These are phyloP conservation scores for Alternaria sp. DNA, from an alignment of 2,329 filamentous ascomycete species.

Conservation along the genomic window DNA sequence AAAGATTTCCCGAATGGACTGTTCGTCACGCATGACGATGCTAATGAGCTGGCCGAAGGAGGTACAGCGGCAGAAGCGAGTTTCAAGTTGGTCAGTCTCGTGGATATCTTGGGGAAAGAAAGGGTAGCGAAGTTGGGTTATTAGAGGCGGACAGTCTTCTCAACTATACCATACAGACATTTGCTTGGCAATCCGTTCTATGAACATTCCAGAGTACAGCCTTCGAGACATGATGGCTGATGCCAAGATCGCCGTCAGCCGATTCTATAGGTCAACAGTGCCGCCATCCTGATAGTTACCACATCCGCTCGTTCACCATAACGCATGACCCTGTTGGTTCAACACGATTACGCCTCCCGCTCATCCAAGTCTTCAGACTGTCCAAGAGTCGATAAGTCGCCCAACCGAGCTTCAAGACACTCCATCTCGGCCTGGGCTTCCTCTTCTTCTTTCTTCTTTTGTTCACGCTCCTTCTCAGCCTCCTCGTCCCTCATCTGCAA, in stretches of 20 bases:
- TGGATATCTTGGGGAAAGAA: constrained; percentile 37
- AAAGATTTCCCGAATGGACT: constrained; percentile 51
- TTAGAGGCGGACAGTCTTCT: background rate
- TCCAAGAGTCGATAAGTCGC: background rate
- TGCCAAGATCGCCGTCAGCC: background rate
- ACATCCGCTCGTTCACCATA: background rate
- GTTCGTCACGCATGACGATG: constrained; percentile 63
- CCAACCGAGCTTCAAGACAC: background rate
- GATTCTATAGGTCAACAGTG: background rate
- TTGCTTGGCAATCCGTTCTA: background rate
- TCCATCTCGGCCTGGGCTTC: background rate
- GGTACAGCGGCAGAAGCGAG: constrained; percentile 58
- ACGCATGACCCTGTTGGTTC: background rate
- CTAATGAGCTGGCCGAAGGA: constrained; percentile 59
- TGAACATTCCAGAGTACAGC: background rate
- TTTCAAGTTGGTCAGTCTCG: constrained; percentile 58
- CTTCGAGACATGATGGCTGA: background rate
- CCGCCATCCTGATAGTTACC: background rate
- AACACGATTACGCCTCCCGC: background rate
- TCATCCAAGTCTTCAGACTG: background rate
- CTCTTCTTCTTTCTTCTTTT: background rate
- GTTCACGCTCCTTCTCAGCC: background rate
- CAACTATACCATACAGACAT: background rate
- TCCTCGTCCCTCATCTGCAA: background rate
- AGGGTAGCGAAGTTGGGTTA: constrained; percentile 32